Conservation (phyloP, 2,329 filamentous ascomycete genomes). For the Conoideocrella luteorostrata region DNA sequence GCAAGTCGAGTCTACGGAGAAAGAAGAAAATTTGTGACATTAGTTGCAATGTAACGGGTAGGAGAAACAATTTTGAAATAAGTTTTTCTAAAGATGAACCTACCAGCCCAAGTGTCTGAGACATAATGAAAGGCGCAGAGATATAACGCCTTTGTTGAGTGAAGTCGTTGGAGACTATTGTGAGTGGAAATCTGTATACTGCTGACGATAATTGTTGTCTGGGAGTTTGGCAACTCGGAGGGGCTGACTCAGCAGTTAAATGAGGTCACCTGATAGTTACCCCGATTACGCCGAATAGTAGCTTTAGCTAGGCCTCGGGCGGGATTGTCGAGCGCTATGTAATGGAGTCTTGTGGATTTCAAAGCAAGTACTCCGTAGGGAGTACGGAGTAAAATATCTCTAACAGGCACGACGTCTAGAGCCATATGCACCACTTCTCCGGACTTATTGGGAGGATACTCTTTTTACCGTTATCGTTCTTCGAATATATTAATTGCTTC, state of each 20-base stretch:
- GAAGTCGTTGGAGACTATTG: background rate
- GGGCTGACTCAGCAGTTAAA: conserved; percentile 6
- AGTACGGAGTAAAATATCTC: conserved; percentile 23
- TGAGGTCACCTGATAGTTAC: conserved; percentile 4
- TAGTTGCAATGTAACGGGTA: too few relatives aligned
- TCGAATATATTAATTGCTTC: conserved; percentile 11
- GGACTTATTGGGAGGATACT: conserved; percentile 21
- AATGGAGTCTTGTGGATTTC: conserved; percentile 20
- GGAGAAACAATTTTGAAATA: background rate
- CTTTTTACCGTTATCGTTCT: conserved; percentile 20
- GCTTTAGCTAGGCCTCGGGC: too few relatives aligned
- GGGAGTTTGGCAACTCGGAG: background rate
- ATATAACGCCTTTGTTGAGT: conserved; percentile 13
- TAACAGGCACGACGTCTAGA: conserved; percentile 20
- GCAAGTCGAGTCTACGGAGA: conserved; percentile 75
- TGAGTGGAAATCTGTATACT: background rate
- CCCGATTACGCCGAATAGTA: background rate
- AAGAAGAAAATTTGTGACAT: background rate
- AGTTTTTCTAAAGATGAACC: conserved; percentile 11
- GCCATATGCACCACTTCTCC: conserved; percentile 21
- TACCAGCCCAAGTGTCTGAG: conserved; percentile 73
- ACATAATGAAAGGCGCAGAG: conserved; percentile 49
- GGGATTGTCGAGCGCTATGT: background rate
- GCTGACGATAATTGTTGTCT: background rate
- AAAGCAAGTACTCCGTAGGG: conserved; percentile 23